Base-by-base conservation (phyloP, 2,329 filamentous ascomycete species). In the Chaetomiaceae sp. region DNA sequence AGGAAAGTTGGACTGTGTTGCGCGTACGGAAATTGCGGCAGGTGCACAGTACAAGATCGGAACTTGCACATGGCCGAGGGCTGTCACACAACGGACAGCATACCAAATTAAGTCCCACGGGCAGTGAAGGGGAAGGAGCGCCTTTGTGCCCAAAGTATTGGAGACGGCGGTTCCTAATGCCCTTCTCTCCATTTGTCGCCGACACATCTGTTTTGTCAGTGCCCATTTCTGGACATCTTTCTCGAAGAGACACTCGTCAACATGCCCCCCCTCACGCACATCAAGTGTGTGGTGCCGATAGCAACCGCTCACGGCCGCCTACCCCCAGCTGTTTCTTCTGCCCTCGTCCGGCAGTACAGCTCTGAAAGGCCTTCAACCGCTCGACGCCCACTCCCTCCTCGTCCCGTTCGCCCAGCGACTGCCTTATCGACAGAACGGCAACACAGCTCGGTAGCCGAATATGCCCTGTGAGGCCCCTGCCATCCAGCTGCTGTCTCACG, bases 361-460 rank as follows among this genome's bases (percentile, higher is more conserved):
- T 38, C 42, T 6, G 37, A 47, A 12, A 12, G 20, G 4, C n/a
- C 42, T 6, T 42, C 43, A 23, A 25, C 47, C 6, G 9, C 14
- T 7, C 47, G 42, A 3, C 36, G 23, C 9, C 45, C 23, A 14
- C 38, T n/a, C 14, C 15, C 45, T 27, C 9, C 50, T 2, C 53
- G 9, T 7, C 44, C 44, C 6, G 4, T 12, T 7, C 54, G 27
- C 6, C 25, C 47, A 38, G 17, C 44, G 19, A 39, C 45, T 4
- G 48, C 54, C 9, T 7, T 56, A 1, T 48, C 49, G 17, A 42
- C 38, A 2, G 54, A 56, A 17, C 19, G 19, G 4, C 40, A 29
- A 7, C 54, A 49, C 14, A 47, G 20, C 12, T 36, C 44, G 0
- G 31, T 53, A 14, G 49, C 22, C 8, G 54, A 56, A 47, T 47